These are phyloP conservation scores for Hypoxylon lienhwacheense DNA, from an alignment of 495 filamentous ascomycete species.

Conservation along the genomic window DNA sequence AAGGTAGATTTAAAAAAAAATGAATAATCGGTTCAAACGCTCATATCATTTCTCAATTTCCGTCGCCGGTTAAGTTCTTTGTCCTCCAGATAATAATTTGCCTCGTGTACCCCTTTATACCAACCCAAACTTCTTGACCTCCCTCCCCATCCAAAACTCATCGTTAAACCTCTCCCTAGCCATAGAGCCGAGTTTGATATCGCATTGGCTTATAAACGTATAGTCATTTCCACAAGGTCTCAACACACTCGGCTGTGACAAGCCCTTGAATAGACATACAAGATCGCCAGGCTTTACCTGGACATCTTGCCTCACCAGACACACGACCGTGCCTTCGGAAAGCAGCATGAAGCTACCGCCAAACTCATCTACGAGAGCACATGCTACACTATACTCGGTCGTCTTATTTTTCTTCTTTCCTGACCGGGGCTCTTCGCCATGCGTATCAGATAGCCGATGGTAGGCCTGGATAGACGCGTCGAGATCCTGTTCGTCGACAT, in stretches of 20 bases:
- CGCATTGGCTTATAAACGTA: neutral
- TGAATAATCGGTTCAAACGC: too few relatives aligned
- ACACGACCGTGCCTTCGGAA: neutral
- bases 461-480: neutral
- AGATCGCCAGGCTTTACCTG: neutral
- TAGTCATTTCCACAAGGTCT: neutral
- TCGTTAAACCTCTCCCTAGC: neutral
- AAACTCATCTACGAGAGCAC: neutral
- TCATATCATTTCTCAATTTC: too few relatives aligned
- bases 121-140: neutral
- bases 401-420: neutral
- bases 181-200: neutral
- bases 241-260: neutral
- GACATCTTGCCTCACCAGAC: neutral
- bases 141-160: neutral
- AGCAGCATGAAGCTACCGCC: neutral
- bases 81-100: too few relatives aligned
- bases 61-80: too few relatives aligned
- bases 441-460: neutral
- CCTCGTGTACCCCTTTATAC: neutral
- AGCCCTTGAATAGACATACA: conserved; percentile 2
- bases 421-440: neutral
- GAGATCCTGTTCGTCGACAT: neutral
- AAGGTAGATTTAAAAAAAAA: too few relatives aligned
- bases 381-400: neutral